Percentiles rank a stretch among this genome's conserved stretches.
phyloP scores from a whole-genome alignment of 495 filamentous ascomycete genomes.

The Penicillium cinerascens region DNA sequence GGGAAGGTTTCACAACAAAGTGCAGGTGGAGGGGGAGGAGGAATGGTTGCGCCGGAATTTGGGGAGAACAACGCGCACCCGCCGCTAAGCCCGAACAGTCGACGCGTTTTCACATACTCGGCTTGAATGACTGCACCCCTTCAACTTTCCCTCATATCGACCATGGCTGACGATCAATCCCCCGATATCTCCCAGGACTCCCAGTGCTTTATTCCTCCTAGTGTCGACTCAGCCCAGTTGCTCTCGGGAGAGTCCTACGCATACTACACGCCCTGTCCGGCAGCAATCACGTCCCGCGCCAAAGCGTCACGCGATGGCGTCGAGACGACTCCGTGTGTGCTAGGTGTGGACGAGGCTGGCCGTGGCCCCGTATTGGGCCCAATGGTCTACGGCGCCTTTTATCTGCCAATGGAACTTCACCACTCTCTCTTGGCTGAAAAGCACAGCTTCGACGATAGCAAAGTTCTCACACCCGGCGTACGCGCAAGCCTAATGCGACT shows the following conservation, averaged over 20 bases:
- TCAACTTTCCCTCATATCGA: background rate
- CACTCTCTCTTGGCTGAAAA: constrained; percentile 67
- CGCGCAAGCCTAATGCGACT: constrained; percentile 72
- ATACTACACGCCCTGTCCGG: constrained; percentile 72
- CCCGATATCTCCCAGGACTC: constrained; percentile 5
- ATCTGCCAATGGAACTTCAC: constrained; percentile 66
- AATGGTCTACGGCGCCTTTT: constrained; percentile 95
- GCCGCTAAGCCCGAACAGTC: constrained; percentile 39
- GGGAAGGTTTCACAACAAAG: background rate
- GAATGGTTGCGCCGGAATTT: constrained; percentile 31
- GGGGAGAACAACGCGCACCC: constrained; percentile 25
- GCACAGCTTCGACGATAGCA: constrained; percentile 89
- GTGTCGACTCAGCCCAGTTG: constrained; percentile 59
- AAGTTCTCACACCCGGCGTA: constrained; percentile 71
- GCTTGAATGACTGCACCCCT: background rate
- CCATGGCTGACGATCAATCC: constrained; percentile 2
- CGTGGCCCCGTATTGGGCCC: constrained; percentile 92
- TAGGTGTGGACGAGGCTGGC: constrained; percentile 95
- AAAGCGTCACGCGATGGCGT: constrained; percentile 13
- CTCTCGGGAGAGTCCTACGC: constrained; percentile 74
- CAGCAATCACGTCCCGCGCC: constrained; percentile 41
- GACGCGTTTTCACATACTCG: constrained; percentile 35
- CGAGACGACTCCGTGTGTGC: constrained; percentile 52
- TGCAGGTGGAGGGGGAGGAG: constrained; percentile 23
- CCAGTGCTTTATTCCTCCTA: constrained; percentile 70